phyloP scores from a whole-genome alignment of 2,329 filamentous ascomycete species.

The Xylariaceae sp. region DNA sequence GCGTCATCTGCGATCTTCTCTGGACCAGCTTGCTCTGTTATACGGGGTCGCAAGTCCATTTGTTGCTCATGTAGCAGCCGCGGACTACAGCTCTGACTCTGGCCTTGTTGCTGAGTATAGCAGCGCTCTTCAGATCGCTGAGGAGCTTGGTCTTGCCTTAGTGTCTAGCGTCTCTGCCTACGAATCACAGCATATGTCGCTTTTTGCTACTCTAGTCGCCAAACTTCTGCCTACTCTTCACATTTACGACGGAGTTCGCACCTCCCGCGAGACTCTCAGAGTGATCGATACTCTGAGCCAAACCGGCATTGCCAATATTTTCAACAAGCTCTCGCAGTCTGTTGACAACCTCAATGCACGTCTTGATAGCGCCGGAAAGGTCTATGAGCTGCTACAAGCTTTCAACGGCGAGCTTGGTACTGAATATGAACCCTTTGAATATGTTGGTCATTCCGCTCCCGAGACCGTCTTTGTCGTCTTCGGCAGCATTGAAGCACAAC shows the following conservation, averaged over 20 bases:
- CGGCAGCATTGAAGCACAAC: slow-evolving; percentile 83
- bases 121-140: slow-evolving; percentile 71
- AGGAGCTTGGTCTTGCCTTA: slow-evolving; percentile 85
- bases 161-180: slow-evolving; percentile 82
- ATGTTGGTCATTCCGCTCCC: slow-evolving; percentile 75
- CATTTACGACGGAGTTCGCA: slow-evolving; percentile 80
- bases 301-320: slow-evolving; percentile 63
- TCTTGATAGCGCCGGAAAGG: slow-evolving; percentile 67
- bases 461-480: slow-evolving; percentile 87
- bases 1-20: slow-evolving; percentile 70
- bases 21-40: slow-evolving; percentile 88
- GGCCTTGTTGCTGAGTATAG: slow-evolving; percentile 86
- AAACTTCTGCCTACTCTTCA: slow-evolving; percentile 78
- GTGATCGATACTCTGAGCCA: slow-evolving; percentile 79
- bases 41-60: slow-evolving; percentile 92
- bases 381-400: slow-evolving; percentile 63
- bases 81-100: slow-evolving; percentile 69
- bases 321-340: slow-evolving; percentile 60
- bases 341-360: slow-evolving; percentile 61
- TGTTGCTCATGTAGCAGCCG: slow-evolving; percentile 85
- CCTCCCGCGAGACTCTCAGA: slow-evolving; percentile 76
- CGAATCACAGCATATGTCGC: slow-evolving; percentile 90
- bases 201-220: slow-evolving; percentile 80
- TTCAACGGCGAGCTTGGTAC: slow-evolving; percentile 93
- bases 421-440: slow-evolving; percentile 90